Evolutionary conservation across 805 yeast genomes (phyloP).

Genomic region (Yarrowia bubula): DNA sequence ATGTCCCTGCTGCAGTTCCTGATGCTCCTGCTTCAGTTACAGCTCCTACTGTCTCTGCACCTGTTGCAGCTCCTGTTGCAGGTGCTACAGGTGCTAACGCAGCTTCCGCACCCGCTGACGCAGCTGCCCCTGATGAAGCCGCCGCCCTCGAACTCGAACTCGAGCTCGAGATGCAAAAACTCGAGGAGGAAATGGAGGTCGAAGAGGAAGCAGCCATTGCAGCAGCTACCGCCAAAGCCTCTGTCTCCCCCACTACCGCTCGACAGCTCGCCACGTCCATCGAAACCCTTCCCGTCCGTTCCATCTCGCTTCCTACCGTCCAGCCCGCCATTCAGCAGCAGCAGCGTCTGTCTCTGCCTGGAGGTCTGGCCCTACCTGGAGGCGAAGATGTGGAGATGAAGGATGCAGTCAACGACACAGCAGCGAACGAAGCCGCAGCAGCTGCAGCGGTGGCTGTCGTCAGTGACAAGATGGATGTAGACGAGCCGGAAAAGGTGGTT

Average conservation of each 20-base stretch:
- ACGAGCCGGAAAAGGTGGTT: not conserved
- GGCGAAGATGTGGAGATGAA: not conserved
- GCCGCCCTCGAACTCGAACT: slow-evolving; percentile 14
- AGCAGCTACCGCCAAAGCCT: not conserved
- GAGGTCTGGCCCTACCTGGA: not conserved
- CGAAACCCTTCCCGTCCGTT: slow-evolving; percentile 13
- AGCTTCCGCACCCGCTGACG: not conserved
- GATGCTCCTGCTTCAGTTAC: not conserved
- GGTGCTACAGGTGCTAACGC: not conserved
- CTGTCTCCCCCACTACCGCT: not conserved
- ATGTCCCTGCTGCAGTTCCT: not conserved
- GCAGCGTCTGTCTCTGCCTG: slow-evolving; percentile 10
- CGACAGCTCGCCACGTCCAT: not conserved
- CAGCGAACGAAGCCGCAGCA: not conserved
- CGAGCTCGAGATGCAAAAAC: slow-evolving; percentile 18
- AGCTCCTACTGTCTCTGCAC: not conserved
- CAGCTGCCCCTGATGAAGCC: not conserved
- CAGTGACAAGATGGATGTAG: slow-evolving; percentile 4
- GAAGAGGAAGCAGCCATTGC: slow-evolving; percentile 10
- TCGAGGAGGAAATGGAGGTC: slow-evolving; percentile 27
- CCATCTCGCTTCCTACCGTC: not conserved
- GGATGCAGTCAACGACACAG: not conserved
- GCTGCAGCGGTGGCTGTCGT: not conserved
- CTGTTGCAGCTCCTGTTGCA: not conserved
- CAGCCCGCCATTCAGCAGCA: not conserved